phyloP scores from a whole-genome alignment of 2,329 filamentous ascomycete species.

The Ascocoryne sarcoides region DNA sequence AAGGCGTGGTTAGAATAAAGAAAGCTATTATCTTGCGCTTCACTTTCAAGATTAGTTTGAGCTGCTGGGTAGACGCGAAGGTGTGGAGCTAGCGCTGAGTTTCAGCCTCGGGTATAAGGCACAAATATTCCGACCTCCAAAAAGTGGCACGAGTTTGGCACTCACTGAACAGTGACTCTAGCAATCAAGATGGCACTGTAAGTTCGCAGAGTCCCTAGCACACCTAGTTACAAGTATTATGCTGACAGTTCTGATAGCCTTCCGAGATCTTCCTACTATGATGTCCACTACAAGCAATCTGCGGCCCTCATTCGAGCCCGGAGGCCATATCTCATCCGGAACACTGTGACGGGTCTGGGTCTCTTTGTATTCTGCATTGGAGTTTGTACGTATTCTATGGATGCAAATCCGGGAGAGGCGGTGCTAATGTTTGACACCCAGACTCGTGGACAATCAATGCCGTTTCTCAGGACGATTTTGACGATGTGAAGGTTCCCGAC shows the following conservation, averaged over 20 bases:
- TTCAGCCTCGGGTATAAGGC: slow-evolving; percentile 1
- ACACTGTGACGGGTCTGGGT: slow-evolving; percentile 69
- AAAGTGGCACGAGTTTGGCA: background rate
- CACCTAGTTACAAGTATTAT: background rate
- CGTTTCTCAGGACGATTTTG: slow-evolving; percentile 94
- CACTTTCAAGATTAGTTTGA: no score
- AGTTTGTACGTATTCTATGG: slow-evolving; percentile 63
- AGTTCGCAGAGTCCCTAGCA: slow-evolving; percentile 2
- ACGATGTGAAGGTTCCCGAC: slow-evolving; percentile 85
- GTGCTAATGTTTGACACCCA: slow-evolving; percentile 26
- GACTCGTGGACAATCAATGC: slow-evolving; percentile 68
- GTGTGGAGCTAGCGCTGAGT: background rate
- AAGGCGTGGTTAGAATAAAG: no score
- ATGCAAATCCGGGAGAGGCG: background rate
- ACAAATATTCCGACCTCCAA: background rate
- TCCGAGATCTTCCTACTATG: slow-evolving; percentile 79
- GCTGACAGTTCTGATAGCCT: slow-evolving; percentile 33
- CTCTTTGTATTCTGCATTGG: slow-evolving; percentile 68
- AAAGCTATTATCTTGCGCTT: no score
- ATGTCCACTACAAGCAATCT: slow-evolving; percentile 75
- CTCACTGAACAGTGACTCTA: background rate
- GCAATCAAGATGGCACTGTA: slow-evolving; percentile 25
- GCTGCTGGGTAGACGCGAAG: background rate
- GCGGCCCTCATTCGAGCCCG: slow-evolving; percentile 86
- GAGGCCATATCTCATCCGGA: slow-evolving; percentile 85